A percentile compares a stretch with the other conserved stretches of the same genome.
phyloP scores from a whole-genome alignment of 2,329 filamentous ascomycete genomes.

The Emmonsia crescens region DNA sequence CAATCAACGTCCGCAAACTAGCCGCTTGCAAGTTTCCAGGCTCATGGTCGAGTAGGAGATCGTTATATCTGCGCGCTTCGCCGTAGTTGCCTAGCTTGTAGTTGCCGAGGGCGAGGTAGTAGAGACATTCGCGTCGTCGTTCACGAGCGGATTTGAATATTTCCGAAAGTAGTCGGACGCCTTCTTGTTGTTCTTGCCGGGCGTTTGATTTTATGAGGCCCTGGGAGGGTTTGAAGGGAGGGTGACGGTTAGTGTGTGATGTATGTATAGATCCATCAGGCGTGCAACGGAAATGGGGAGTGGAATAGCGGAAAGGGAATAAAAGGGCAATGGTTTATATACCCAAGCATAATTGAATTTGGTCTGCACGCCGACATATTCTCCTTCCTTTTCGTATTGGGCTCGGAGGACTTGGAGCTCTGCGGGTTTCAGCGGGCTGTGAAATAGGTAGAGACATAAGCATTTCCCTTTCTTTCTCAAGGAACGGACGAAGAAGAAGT shows the following conservation, averaged over 20 bases:
- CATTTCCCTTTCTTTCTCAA: neutral
- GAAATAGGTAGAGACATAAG: conserved; percentile 1
- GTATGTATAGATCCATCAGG: neutral
- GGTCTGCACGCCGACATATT: conserved; percentile 92
- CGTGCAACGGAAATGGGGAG: conserved; percentile 1
- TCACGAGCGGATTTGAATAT: conserved; percentile 93
- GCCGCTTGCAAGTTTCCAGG: conserved; percentile 81
- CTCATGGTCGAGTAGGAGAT: conserved; percentile 81
- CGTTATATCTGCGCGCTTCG: conserved; percentile 89
- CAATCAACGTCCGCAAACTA: conserved; percentile 77
- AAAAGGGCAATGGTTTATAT: conserved; percentile 23
- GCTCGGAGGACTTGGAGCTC: conserved; percentile 86
- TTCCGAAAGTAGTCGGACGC: conserved; percentile 84
- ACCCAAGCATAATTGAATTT: conserved; percentile 99
- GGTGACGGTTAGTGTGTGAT: neutral
- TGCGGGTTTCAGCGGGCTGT: conserved; percentile 74
- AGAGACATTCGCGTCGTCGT: conserved; percentile 91
- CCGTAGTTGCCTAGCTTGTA: conserved; percentile 98
- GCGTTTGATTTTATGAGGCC: conserved; percentile 87
- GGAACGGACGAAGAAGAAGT: neutral
- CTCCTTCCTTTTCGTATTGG: conserved; percentile 95
- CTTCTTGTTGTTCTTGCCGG: conserved; percentile 82
- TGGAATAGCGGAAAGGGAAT: neutral
- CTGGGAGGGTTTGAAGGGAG: conserved; percentile 35
- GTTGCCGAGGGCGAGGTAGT: conserved; percentile 94